Evolutionary conservation across 345 rosid species (phyloP), one percentile per base, ranked within the genome.

Genomic region (Cardamine chenopodiifolia): DNA sequence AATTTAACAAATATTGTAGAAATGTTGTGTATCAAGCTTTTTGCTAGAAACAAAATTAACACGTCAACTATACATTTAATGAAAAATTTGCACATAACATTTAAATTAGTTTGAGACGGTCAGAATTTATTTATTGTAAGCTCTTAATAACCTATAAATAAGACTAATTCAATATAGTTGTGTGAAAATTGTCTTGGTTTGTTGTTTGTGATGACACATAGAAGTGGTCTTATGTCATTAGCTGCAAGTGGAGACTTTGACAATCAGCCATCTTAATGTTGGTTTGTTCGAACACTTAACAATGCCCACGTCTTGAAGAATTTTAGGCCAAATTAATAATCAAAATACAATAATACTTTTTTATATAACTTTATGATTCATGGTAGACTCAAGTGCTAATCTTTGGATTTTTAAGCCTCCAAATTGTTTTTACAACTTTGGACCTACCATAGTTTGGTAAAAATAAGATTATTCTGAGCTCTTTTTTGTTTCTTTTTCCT

Each of bases 251-350:
- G 70, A 52, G 77, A 72, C 42, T 66, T 78, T 77, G 68, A 56
- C 62, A 71, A 19, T 71, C 69, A 57, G 72, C 58, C 68, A 58
- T 72, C 35, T 66, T 29, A 72, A 72, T 52, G 73, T 72, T 58
- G 40, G 62, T 35, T 65, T 66, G 67, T 71, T 57, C 55, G 2
- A 42, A 40, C 48, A 58, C 66, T 57, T 49, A 58, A 65, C 68
- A 66, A 58, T 78, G 49, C 69, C 76, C 80, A 77, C 80, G 80
- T 77, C 68, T 71, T 65, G 23, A 58, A 58, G 71, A 62, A 37
- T 58, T 65, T 39, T 77, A 77, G 26, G 28, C 49, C 76, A 71
- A 77, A 77, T 59, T 45, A 71, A 71, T 45, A 39, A 54, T 35
- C 14, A 44, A 62, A 19, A 56, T 55, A 53, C 37, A 62, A 3